phyloP scores from a whole-genome alignment of 306 rosid genomes.

The Rosa lucieae region DNA sequence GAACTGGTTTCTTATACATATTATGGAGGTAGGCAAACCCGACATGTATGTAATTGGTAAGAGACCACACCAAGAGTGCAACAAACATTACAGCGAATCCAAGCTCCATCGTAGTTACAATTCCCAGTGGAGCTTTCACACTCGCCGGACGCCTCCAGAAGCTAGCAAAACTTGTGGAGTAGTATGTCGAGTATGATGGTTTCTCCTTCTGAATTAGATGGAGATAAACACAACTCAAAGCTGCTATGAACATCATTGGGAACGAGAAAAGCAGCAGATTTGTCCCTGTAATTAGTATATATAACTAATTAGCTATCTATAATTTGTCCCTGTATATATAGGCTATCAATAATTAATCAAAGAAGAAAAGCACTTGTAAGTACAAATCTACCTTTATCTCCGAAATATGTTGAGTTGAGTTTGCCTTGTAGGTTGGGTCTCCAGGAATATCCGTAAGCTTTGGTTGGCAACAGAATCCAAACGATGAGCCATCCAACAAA shows the following conservation, averaged over 20 bases:
- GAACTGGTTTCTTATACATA: conserved; percentile 19
- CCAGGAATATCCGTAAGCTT: conserved; percentile 43
- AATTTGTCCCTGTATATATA: background rate
- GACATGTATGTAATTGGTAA: conserved; percentile 51
- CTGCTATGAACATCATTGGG: conserved; percentile 59
- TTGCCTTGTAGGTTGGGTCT: conserved; percentile 28
- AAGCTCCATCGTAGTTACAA: conserved; percentile 53
- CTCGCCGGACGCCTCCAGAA: conserved; percentile 47
- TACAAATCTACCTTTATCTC: conserved; percentile 46
- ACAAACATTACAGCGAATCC: conserved; percentile 47
- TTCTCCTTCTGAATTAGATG: conserved; percentile 36
- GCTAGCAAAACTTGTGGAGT: conserved; percentile 31
- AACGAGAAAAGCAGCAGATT: conserved; percentile 60
- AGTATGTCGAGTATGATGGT: background rate
- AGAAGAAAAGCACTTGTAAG: background rate
- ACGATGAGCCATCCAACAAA: conserved; percentile 49
- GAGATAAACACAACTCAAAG: conserved; percentile 53
- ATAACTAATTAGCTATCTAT: background rate
- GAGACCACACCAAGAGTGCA: conserved; percentile 65
- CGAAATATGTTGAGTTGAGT: conserved; percentile 50
- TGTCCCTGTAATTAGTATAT: conserved; percentile 35
- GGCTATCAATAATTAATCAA: background rate
- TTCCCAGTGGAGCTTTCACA: conserved; percentile 55
- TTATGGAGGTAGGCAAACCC: conserved; percentile 54
- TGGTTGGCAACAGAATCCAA: conserved; percentile 59